These are phyloP conservation scores for Juglanconis juglandina DNA, from an alignment of 2,329 filamentous ascomycete species.

Conservation along the genomic window DNA sequence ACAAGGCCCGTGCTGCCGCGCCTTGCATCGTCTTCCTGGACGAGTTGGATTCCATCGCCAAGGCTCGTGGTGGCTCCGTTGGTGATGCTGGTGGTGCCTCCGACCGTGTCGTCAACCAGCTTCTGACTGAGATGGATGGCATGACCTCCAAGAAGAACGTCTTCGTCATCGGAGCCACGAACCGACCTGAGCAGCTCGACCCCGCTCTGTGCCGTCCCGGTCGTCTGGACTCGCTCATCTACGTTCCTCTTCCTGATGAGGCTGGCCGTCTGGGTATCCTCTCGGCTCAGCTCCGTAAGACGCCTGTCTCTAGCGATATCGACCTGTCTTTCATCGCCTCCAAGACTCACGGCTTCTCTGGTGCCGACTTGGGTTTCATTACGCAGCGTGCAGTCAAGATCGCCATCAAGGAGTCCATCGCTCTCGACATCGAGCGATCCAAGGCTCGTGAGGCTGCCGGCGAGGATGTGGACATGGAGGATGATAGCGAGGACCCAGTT, in stretches of 20 bases:
- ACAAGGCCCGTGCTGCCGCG: conserved; percentile 97
- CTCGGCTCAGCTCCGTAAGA: conserved; percentile 96
- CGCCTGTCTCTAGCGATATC: conserved; percentile 82
- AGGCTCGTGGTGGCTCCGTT: conserved; percentile 94
- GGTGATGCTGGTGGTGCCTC: conserved; percentile 97
- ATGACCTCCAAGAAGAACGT: conserved; percentile 99
- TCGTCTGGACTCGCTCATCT: conserved; percentile 97
- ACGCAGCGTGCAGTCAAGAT: conserved; percentile 99
- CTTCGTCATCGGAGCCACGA: conserved; percentile 98
- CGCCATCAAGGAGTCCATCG: conserved; percentile 96
- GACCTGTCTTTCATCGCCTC: conserved; percentile 88
- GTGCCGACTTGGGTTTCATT: conserved; percentile 98
- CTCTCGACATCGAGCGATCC: conserved; percentile 79
- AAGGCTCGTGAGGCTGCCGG: conserved; percentile 86
- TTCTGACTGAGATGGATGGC: conserved; percentile 88
- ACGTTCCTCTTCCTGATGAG: conserved; percentile 94
- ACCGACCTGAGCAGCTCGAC: conserved; percentile 97
- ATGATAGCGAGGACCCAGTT: conserved; percentile 85
- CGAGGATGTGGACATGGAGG: conserved; percentile 78
- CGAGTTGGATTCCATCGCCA: conserved; percentile 97
- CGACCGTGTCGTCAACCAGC: conserved; percentile 99
- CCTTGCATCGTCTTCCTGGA: conserved; percentile 99
- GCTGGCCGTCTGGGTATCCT: conserved; percentile 84
- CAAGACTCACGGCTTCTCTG: conserved; percentile 98
- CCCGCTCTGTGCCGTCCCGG: conserved; percentile 96